Evolutionary conservation across 2,329 filamentous ascomycete genomes (phyloP), one percentile per base, ranked within the genome.

Genomic region (Niveomyces coronatus): DNA sequence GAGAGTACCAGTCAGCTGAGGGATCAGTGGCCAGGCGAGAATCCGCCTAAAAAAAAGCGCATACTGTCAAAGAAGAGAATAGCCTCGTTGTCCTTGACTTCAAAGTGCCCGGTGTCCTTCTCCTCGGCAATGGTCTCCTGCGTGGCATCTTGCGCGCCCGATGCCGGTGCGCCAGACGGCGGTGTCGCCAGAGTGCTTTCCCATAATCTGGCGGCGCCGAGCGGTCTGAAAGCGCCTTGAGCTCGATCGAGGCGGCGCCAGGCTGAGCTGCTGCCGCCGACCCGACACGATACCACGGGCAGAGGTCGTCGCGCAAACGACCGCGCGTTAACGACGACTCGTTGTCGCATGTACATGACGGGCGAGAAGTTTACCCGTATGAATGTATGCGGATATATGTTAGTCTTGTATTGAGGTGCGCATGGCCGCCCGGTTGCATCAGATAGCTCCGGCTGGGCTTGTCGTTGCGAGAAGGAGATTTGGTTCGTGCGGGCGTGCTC

Each of bases 21-120:
- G n/a, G n/a, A n/a, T n/a, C n/a, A n/a, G n/a, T n/a, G n/a, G n/a
- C n/a, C n/a, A n/a, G n/a, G n/a, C n/a, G n/a, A n/a, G n/a, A n/a
- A n/a, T n/a, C n/a, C n/a, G n/a, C n/a, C n/a, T n/a, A n/a, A n/a
- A n/a, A n/a, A n/a, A n/a, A n/a, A n/a, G n/a, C n/a, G 53, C 76
- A 55, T 61, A 88, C 84, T 94, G 55, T 94, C 87, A 52, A 96
- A 80, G 63, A 93, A 98, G 6, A 95, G 60, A 31, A 96, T 79
- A 0, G 82, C 80, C 62, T 96, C 85, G 49, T 88, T 82, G 1
- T 79, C 63, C 3, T 68, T 71, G 9, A 83, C 71, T n/a, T 71
- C 66, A 48, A 96, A 94, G 51, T 95, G 87, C 0, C 91, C 89
- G 9, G 76, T 76, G 45, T 82, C 77, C 49, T 82, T 70, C 47